Evolutionary conservation across 2,329 filamentous ascomycete genomes (phyloP).

Genomic region (Cryoendolithus antarcticus): DNA sequence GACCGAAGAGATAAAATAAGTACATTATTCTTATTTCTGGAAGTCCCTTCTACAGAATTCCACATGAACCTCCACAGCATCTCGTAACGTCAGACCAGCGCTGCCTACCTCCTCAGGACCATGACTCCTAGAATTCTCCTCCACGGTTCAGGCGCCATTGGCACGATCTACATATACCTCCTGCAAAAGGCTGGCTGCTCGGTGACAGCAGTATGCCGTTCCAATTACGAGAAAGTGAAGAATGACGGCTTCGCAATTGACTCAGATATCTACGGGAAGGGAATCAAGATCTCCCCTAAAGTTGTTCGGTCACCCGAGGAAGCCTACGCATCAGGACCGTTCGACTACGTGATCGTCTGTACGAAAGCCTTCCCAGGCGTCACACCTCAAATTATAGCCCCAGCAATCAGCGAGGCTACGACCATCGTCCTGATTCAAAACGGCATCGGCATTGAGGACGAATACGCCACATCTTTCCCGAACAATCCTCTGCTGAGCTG

Average conservation of each 20-base stretch:
- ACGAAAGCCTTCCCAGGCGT: slow-evolving; percentile 32
- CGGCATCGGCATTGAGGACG: slow-evolving; percentile 47
- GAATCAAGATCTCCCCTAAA: slow-evolving; percentile 24
- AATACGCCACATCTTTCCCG: slow-evolving; percentile 39
- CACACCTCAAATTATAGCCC: slow-evolving; percentile 24
- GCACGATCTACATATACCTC: slow-evolving; percentile 31
- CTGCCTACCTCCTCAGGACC: background rate
- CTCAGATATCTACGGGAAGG: slow-evolving; percentile 25
- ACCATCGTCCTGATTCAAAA: slow-evolving; percentile 50
- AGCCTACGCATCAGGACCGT: slow-evolving; percentile 22
- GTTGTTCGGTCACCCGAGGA: slow-evolving; percentile 25
- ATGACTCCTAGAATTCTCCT: slow-evolving; percentile 25
- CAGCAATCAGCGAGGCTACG: slow-evolving; percentile 31
- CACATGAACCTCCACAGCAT: too few species aligned
- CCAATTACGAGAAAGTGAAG: slow-evolving; percentile 32
- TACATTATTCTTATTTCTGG: too few species aligned
- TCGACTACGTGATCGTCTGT: slow-evolving; percentile 37
- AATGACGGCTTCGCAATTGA: slow-evolving; percentile 30
- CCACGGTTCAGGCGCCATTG: slow-evolving; percentile 33
- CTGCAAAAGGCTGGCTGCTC: slow-evolving; percentile 26
- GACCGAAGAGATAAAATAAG: too few species aligned
- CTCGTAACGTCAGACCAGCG: too few species aligned
- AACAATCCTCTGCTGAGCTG: slow-evolving; percentile 42
- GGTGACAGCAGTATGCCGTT: slow-evolving; percentile 34
- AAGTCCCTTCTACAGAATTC: too few species aligned